Percentiles rank a stretch among this genome's conserved stretches.
Conservation (phyloP, 495 filamentous ascomycete genomes). For the Lasiosphaeria hispida region DNA sequence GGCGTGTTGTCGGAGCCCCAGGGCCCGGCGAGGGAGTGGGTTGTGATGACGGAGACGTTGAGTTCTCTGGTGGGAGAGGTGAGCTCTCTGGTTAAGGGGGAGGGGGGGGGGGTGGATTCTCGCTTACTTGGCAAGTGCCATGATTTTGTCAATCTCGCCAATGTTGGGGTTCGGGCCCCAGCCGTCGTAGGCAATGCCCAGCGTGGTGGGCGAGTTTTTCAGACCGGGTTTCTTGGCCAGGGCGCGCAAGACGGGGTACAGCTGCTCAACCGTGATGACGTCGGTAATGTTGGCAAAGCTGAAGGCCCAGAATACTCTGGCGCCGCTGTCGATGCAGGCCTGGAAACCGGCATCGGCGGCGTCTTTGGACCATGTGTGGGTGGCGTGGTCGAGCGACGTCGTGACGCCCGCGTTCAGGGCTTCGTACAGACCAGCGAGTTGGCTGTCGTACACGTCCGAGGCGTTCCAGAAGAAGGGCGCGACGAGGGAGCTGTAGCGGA, state of each 20-base stretch:
- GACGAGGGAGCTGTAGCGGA: conserved; percentile 15
- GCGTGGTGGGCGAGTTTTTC: conserved; percentile 20
- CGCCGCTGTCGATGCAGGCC: conserved; percentile 41
- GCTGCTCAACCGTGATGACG: conserved; percentile 24
- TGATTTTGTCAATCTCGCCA: conserved; percentile 28
- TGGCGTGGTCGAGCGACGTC: conserved; percentile 32
- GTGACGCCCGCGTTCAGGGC: conserved; percentile 38
- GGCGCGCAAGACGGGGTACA: conserved; percentile 32
- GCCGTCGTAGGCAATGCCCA: conserved; percentile 41
- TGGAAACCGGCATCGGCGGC: conserved; percentile 35
- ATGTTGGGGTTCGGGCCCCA: conserved; percentile 28
- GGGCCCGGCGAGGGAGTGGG: conserved; percentile 32
- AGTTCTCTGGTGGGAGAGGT: conserved; percentile 3
- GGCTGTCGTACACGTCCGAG: conserved; percentile 16
- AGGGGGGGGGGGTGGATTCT: too few relatives aligned
- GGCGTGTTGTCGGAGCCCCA: conserved; percentile 41
- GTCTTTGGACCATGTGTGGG: conserved; percentile 27
- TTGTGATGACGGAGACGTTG: conserved; percentile 38
- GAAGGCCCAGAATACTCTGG: conserved; percentile 38
- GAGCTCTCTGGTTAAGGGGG: too few relatives aligned
- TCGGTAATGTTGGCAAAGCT: conserved; percentile 23
- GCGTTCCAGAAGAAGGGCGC: conserved; percentile 18
- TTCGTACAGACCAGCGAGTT: conserved; percentile 18
- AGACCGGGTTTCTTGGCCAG: conserved; percentile 22
- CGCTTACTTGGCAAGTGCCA: conserved; percentile 23